Base-by-base conservation (phyloP, 495 filamentous ascomycete genomes). In the Poronia punctata region DNA sequence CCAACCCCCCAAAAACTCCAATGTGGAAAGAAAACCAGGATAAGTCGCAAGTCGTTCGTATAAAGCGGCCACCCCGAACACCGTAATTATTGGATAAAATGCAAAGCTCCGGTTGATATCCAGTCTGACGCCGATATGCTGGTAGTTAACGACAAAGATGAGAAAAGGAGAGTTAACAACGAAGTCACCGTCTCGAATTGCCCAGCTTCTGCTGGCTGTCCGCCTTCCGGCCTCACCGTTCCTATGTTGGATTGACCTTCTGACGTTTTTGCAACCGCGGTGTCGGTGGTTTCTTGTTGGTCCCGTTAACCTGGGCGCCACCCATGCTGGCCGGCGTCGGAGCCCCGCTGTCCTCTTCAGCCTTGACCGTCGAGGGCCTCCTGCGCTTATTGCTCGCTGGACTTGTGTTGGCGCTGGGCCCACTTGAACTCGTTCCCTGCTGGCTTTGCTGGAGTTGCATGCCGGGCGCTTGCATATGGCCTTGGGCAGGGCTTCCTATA, bases 341-440 rank as follows among this genome's bases (percentile, higher is more conserved):
- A 1, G 64, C 66, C 20, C 61, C 61, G 25, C 71, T 71, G 12
- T 89, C 85, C 12, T 68, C 75, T 42, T 90, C 87, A 24, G 71
- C 66, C 66, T 93, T 92, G 35, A 90, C 83, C 3, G 77, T 77
- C 43, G 85, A 88, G 7, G 80, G 68, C 27, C 86, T 68, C 40
- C 88, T 72, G 43, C 86, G 78, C 64, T 92, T 89, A 32, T 73
- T 80, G 22, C 81, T 78, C 39, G 82, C 84, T 7, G 88, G 88
- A 38, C 87, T 93, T 3, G 88, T 90, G 55, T 86, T 93, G 5
- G 84, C 82, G 49, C 84, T 89, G 3, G 79, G 78, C 1, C 74
- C 83, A 45, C 80, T 80, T n/a, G 74, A 82, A 43, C 68, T 75
- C 23, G 74, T 76, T 20, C 81, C 80, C 50, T 84, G 81, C 58